These are phyloP conservation scores for Salmacisia buchloeana DNA, from an alignment of 1,284 basidiomycete species.

Conservation along the genomic window DNA sequence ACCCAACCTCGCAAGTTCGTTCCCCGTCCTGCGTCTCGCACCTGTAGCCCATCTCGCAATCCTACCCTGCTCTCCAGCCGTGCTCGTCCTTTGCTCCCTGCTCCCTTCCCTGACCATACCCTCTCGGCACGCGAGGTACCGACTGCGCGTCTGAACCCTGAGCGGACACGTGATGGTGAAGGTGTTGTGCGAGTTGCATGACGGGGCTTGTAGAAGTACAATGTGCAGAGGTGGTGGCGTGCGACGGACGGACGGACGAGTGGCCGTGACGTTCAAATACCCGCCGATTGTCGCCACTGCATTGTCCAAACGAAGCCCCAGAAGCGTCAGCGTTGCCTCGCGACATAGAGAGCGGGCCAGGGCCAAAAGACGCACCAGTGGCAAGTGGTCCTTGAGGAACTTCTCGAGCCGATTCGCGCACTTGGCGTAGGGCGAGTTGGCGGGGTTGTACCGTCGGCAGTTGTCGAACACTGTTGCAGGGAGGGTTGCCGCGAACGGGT, in stretches of 20 bases:
- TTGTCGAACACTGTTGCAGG: conserved; percentile 84
- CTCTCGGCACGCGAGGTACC: too few relatives aligned
- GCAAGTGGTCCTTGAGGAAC: conserved; percentile 47
- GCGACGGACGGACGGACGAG: not conserved
- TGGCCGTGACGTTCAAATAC: too few relatives aligned
- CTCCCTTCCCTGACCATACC: too few relatives aligned
- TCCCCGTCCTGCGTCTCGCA: too few relatives aligned
- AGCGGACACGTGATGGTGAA: too few relatives aligned
- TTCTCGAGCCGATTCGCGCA: conserved; percentile 75
- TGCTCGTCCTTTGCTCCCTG: too few relatives aligned
- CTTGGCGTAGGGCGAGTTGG: conserved; percentile 75
- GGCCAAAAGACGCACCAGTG: not conserved
- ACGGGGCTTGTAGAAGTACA: not conserved
- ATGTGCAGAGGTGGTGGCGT: not conserved
- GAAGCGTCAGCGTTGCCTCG: not conserved
- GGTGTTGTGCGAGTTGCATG: too few relatives aligned
- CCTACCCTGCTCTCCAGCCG: too few relatives aligned
- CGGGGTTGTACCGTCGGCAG: conserved; percentile 82
- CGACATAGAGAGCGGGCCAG: not conserved
- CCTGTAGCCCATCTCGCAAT: too few relatives aligned
- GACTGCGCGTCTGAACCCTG: too few relatives aligned
- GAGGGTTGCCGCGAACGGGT: too few relatives aligned
- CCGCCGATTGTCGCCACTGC: conserved; percentile 5
- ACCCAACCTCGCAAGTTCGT: too few relatives aligned
- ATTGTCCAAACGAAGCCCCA: not conserved